A percentile compares a stretch with the other conserved stretches of the same genome.
phyloP scores from a whole-genome alignment of 768 basidiomycete species.

The Boletales sp. region DNA sequence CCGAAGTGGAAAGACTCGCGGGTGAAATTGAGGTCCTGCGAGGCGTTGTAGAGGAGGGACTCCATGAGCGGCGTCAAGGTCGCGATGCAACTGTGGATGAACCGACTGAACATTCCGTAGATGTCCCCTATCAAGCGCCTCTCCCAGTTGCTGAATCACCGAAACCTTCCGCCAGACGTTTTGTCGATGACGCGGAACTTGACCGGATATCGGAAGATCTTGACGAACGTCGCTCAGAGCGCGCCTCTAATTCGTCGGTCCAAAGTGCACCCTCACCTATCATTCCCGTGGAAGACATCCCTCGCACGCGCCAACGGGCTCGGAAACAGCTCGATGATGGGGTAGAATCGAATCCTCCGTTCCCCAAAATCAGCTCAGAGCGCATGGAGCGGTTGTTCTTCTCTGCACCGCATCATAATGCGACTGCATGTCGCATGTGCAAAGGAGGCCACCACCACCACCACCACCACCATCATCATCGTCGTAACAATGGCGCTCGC shows the following conservation, averaged over 20 bases:
- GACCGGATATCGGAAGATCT: slow-evolving; percentile 64
- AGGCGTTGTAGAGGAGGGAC: slow-evolving; percentile 82
- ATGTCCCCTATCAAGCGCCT: background rate
- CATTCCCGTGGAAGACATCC: background rate
- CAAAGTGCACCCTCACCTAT: slow-evolving; percentile 12
- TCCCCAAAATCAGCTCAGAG: slow-evolving; percentile 80
- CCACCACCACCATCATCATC: slow-evolving; percentile 7
- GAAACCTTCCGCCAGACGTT: slow-evolving; percentile 26
- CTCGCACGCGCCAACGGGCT: background rate
- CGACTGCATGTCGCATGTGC: slow-evolving; percentile 62
- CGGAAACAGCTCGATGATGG: slow-evolving; percentile 24
- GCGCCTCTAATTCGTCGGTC: slow-evolving; percentile 29
- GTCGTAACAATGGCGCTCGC: slow-evolving; percentile 45
- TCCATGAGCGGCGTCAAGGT: slow-evolving; percentile 63
- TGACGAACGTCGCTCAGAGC: slow-evolving; percentile 60
- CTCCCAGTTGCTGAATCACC: slow-evolving; percentile 4
- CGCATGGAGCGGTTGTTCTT: slow-evolving; percentile 80
- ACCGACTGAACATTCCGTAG: slow-evolving; percentile 1
- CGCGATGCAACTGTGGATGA: slow-evolving; percentile 38
- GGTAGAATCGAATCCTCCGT: slow-evolving; percentile 42
- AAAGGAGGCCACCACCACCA: slow-evolving; percentile 34
- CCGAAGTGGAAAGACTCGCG: slow-evolving; percentile 77
- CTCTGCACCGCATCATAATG: slow-evolving; percentile 72
- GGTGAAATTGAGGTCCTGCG: slow-evolving; percentile 86
- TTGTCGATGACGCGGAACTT: slow-evolving; percentile 57